Percentiles rank a stretch among this genome's conserved stretches.
phyloP scores from a whole-genome alignment of 495 filamentous ascomycete species.

The Xylaria sp. region DNA sequence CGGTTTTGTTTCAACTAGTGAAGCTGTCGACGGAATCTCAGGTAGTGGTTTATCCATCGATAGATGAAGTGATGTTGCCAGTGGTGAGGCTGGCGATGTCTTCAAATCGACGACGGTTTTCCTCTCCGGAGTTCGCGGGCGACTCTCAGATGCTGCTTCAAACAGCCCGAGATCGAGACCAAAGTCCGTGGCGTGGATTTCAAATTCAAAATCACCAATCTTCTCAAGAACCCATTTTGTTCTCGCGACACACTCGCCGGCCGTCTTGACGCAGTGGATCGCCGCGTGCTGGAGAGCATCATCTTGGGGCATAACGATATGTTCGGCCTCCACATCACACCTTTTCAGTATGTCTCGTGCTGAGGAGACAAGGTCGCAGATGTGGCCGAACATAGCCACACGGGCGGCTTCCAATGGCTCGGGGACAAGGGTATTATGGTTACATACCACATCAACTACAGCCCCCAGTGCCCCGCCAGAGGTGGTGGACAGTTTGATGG shows the following conservation, averaged over 20 bases:
- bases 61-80: constrained; percentile 29
- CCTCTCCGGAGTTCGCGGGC: constrained; percentile 47
- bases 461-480: constrained; percentile 79
- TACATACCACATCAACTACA: constrained; percentile 83
- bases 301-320: constrained; percentile 81
- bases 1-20: constrained; percentile 36
- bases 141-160: constrained; percentile 42
- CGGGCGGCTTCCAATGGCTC: constrained; percentile 71
- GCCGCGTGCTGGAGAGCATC: constrained; percentile 77
- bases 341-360: constrained; percentile 78
- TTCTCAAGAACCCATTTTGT: constrained; percentile 85
- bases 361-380: constrained; percentile 78
- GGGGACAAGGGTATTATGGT: constrained; percentile 72
- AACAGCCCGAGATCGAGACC: constrained; percentile 55
- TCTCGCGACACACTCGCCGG: constrained; percentile 88
- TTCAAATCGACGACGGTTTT: constrained; percentile 44
- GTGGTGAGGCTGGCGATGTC: constrained; percentile 37
- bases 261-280: constrained; percentile 86
- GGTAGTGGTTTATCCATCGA: constrained; percentile 43
- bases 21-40: constrained; percentile 48
- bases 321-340: constrained; percentile 66
- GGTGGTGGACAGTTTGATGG: constrained; percentile 74
- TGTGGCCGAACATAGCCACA: constrained; percentile 78
- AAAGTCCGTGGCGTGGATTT: constrained; percentile 55
- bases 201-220: constrained; percentile 93